These are phyloP conservation scores for Chalciporus pseudorubinellus DNA, from an alignment of 768 basidiomycete species.

Conservation along the genomic window DNA sequence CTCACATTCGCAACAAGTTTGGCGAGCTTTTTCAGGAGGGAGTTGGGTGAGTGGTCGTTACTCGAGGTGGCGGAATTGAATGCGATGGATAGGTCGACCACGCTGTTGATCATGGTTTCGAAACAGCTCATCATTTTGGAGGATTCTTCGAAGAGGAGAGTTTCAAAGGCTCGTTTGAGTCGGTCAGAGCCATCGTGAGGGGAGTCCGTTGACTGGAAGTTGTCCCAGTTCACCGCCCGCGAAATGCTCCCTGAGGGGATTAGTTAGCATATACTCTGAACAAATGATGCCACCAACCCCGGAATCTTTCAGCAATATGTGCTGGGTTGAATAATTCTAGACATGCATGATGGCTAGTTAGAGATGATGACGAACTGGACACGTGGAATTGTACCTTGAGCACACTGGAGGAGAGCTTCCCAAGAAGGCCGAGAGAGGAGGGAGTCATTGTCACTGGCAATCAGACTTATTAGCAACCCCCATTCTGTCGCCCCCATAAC, in stretches of 20 bases:
- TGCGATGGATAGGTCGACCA: neutral
- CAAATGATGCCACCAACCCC: neutral
- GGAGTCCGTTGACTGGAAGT: no score
- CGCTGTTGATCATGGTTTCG: conserved; percentile 2
- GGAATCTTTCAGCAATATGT: neutral
- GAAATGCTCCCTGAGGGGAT: neutral
- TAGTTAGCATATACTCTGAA: neutral
- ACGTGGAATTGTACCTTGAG: neutral
- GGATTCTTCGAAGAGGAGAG: conserved; percentile 1
- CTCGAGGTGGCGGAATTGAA: neutral
- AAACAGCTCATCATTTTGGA: conserved; percentile 2
- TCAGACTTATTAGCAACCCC: no score
- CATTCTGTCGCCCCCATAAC: no score
- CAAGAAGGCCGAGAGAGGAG: neutral
- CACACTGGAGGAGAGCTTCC: neutral
- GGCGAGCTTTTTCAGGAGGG: neutral
- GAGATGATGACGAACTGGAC: neutral
- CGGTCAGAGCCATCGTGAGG: no score
- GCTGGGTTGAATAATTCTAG: neutral
- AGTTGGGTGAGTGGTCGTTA: neutral
- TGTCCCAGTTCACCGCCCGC: neutral
- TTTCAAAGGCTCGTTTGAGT: neutral
- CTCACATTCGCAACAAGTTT: neutral
- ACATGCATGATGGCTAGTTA: neutral
- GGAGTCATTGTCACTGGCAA: neutral